Percentiles rank a stretch among this genome's conserved stretches.
Evolutionary conservation across 768 basidiomycete species (phyloP).

Genomic region (Suillus subalutaceus): DNA sequence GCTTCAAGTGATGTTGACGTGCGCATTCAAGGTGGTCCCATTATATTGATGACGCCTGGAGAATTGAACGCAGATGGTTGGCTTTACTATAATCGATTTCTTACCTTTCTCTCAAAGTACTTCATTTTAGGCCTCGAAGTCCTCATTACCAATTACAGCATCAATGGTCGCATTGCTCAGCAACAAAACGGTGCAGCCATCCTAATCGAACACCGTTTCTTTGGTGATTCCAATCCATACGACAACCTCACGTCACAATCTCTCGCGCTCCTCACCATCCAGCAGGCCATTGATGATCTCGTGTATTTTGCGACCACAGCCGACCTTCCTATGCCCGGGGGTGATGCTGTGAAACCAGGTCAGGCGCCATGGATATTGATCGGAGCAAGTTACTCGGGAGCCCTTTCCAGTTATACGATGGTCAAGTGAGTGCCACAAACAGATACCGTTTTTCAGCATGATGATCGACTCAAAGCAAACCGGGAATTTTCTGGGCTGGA

Average conservation of each 20-base stretch:
- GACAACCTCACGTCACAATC: conserved; percentile 60
- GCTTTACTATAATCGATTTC: not conserved
- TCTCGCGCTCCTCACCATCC: conserved; percentile 63
- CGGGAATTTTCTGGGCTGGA: conserved; percentile 42
- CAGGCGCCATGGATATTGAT: conserved; percentile 45
- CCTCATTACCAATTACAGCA: conserved; percentile 67
- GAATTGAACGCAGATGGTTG: not conserved
- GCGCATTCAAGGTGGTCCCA: not conserved
- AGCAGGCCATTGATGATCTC: conserved; percentile 75
- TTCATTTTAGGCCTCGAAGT: conserved; percentile 31
- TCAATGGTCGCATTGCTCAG: conserved; percentile 48
- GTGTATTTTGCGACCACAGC: conserved; percentile 71
- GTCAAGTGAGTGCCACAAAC: conserved; percentile 50
- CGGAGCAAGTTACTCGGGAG: conserved; percentile 48
- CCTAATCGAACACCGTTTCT: conserved; percentile 75
- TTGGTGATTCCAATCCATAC: conserved; percentile 73
- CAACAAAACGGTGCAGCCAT: conserved; percentile 55
- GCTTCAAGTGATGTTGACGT: not conserved
- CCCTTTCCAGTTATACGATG: conserved; percentile 65
- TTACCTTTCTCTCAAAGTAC: not conserved
- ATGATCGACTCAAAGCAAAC: conserved; percentile 32
- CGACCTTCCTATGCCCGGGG: conserved; percentile 66
- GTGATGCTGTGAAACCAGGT: conserved; percentile 58
- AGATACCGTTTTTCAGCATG: not conserved
- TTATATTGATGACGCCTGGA: not conserved